Conservation (phyloP, 139 green algal genomes). For the Asterochloris erici region DNA sequence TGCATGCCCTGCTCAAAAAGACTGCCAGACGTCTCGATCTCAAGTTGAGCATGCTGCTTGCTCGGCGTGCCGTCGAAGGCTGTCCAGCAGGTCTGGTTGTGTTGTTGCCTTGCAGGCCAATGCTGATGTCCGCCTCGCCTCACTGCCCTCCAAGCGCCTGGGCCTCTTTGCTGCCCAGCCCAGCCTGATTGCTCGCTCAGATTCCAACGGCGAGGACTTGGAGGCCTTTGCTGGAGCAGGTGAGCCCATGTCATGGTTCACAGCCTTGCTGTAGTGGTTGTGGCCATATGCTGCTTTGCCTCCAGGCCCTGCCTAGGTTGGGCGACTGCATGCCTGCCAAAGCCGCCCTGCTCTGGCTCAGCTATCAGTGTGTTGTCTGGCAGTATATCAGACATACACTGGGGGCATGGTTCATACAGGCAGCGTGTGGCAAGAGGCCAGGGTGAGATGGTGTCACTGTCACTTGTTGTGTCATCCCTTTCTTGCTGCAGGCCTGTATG, state of each 20-base stretch:
- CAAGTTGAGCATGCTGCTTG: no score
- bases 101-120: background rate
- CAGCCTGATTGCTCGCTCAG: slow-evolving; percentile 76
- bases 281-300: background rate
- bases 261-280: background rate
- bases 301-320: background rate
- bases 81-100: background rate
- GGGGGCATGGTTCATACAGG: background rate
- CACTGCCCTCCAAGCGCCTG: slow-evolving; percentile 69
- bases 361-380: background rate
- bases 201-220: slow-evolving; percentile 94
- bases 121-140: slow-evolving; percentile 22
- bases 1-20: no score
- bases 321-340: no score
- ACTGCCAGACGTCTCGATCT: no score
- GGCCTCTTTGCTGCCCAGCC: slow-evolving; percentile 36
- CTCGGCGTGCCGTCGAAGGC: no score
- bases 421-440: background rate
- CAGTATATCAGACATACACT: background rate
- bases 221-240: slow-evolving; percentile 80
- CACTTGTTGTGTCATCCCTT: background rate
- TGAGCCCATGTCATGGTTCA: background rate
- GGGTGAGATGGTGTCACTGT: background rate
- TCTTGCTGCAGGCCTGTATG: slow-evolving; percentile 57
- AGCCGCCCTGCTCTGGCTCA: no score